A percentile compares a stretch with the other conserved stretches of the same genome.
Conservation (phyloP, 2,329 filamentous ascomycete genomes). For the Diaporthe sp. region DNA sequence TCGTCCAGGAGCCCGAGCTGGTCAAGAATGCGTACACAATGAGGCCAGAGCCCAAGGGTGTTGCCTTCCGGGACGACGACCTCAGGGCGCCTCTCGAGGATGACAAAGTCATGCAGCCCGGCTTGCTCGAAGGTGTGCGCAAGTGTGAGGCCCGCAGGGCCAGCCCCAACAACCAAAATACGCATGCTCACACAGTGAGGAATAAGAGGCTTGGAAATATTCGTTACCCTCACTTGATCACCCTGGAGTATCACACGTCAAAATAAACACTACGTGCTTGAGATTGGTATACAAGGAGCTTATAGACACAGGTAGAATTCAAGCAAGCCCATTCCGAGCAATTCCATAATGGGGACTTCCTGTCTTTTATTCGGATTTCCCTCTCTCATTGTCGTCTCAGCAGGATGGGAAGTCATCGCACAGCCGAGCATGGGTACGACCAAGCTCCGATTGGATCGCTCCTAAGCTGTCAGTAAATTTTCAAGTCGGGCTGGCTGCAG, state of each 20-base stretch:
- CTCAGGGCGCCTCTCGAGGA: slow-evolving; percentile 6
- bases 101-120: slow-evolving; percentile 19
- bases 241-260: background rate
- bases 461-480: background rate
- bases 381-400: background rate
- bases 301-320: background rate
- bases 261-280: no score
- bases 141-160: slow-evolving; percentile 7
- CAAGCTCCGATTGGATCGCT: slow-evolving; percentile 17
- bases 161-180: slow-evolving; percentile 15
- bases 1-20: slow-evolving; percentile 10
- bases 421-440: background rate
- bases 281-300: background rate
- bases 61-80: slow-evolving; percentile 3
- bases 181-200: background rate
- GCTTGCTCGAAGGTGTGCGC: slow-evolving; percentile 19
- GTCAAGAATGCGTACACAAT: slow-evolving; percentile 18
- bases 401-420: background rate
- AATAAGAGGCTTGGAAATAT: background rate
- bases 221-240: background rate
- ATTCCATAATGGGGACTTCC: no score
- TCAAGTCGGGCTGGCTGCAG: background rate
- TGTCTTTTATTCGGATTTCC: slow-evolving; percentile 1
- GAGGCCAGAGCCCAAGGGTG: slow-evolving; percentile 11
- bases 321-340: background rate